phyloP scores from a whole-genome alignment of 1,139 yeast species.

The Eremothecium cymbalariae region DNA sequence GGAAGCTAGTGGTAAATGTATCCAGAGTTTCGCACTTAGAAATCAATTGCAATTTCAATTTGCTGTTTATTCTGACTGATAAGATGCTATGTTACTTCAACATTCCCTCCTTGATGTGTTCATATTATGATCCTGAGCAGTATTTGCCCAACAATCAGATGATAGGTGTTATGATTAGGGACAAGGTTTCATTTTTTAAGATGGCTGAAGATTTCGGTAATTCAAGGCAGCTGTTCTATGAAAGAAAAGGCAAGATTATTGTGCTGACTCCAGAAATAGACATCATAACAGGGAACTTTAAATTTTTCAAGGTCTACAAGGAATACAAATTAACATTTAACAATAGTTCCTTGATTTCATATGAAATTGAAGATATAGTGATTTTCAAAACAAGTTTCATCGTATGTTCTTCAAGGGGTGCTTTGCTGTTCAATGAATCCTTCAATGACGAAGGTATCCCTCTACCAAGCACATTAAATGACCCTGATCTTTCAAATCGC shows the following conservation, averaged over 20 bases:
- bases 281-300: constrained; percentile 48
- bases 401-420: constrained; percentile 60
- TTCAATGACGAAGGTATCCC: constrained; percentile 50
- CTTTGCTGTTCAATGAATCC: constrained; percentile 48
- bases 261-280: constrained; percentile 37
- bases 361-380: constrained; percentile 50
- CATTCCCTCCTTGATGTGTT: constrained; percentile 37
- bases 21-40: constrained; percentile 52
- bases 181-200: constrained; percentile 46
- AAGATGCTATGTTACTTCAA: constrained; percentile 55
- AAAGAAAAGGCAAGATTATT: constrained; percentile 36
- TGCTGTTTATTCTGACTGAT: constrained; percentile 53
- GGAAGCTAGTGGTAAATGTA: constrained; percentile 56
- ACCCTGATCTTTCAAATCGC: constrained; percentile 18
- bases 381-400: constrained; percentile 57
- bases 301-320: constrained; percentile 45
- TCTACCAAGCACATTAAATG: constrained; percentile 39
- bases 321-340: constrained; percentile 29
- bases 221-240: constrained; percentile 50
- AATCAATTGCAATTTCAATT: constrained; percentile 49
- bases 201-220: constrained; percentile 53
- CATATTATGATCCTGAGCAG: constrained; percentile 27
- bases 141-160: constrained; percentile 24
- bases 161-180: constrained; percentile 31
- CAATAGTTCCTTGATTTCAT: constrained; percentile 40